Evolutionary conservation across 495 filamentous ascomycete species (phyloP).

Genomic region (Penicillium malachiteum): DNA sequence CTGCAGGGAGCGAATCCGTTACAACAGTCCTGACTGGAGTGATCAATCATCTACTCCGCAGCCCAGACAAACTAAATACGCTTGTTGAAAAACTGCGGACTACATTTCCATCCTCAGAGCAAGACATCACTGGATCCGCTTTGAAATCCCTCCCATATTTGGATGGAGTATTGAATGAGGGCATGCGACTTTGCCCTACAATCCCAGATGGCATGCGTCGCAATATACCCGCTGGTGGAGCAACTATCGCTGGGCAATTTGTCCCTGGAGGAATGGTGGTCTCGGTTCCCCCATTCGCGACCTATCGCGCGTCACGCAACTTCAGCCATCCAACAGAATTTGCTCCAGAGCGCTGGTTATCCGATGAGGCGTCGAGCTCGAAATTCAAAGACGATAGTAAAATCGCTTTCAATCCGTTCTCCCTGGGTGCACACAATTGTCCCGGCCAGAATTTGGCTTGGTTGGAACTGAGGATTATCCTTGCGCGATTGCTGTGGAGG

Average conservation of each 20-base stretch:
- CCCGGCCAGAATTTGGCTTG: constrained; percentile 4
- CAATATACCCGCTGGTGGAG: neutral
- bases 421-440: neutral
- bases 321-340: neutral
- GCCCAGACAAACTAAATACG: neutral
- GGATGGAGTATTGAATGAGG: neutral
- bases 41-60: neutral
- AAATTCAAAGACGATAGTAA: neutral
- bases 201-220: neutral
- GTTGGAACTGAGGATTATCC: constrained; percentile 12
- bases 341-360: neutral
- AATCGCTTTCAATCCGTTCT: neutral
- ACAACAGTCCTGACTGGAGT: neutral
- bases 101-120: neutral
- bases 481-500: constrained; percentile 17
- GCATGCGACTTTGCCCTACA: neutral
- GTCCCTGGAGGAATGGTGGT: neutral
- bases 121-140: neutral
- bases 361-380: neutral
- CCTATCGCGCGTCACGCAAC: neutral
- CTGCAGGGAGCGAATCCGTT: neutral
- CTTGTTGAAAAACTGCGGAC: neutral
- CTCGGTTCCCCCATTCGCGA: neutral
- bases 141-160: neutral
- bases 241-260: neutral